A percentile compares a stretch with the other conserved stretches of the same genome.
These are phyloP conservation scores for Lentinus brumalis DNA, from an alignment of 768 basidiomycete genomes.

Conservation along the genomic window DNA sequence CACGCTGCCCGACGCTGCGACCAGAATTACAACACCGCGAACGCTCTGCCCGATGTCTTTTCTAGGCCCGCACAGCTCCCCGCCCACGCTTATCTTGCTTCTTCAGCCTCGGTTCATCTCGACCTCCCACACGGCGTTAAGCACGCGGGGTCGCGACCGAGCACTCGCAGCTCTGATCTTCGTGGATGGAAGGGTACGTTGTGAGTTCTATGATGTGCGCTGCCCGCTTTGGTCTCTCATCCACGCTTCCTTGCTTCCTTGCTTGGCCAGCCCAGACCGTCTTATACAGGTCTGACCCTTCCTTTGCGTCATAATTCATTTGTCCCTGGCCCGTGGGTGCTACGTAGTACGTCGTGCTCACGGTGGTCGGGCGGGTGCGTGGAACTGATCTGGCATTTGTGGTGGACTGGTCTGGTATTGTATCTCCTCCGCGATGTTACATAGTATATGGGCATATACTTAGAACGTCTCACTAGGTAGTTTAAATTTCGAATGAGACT, in stretches of 20 bases:
- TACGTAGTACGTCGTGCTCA: background rate
- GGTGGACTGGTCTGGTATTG: too few relatives aligned
- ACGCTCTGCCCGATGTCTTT: background rate
- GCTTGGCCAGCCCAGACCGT: background rate
- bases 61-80: background rate
- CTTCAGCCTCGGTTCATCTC: background rate
- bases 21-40: background rate
- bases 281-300: background rate
- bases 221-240: slow-evolving; percentile 6
- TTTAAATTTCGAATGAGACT: too few relatives aligned
- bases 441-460: too few relatives aligned
- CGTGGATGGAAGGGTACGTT: background rate
- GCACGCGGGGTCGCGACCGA: background rate
- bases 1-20: too few relatives aligned
- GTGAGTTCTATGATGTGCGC: slow-evolving; percentile 17
- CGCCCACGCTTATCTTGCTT: background rate
- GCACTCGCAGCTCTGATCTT: background rate
- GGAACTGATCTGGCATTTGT: too few relatives aligned
- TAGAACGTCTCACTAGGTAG: too few relatives aligned
- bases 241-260: background rate
- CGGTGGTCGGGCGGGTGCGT: background rate
- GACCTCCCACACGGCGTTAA: background rate
- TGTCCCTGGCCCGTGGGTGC: background rate
- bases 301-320: background rate
- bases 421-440: too few relatives aligned